Base-by-base conservation (phyloP, 257 asterid genomes). In the Jacaranda copaia region DNA sequence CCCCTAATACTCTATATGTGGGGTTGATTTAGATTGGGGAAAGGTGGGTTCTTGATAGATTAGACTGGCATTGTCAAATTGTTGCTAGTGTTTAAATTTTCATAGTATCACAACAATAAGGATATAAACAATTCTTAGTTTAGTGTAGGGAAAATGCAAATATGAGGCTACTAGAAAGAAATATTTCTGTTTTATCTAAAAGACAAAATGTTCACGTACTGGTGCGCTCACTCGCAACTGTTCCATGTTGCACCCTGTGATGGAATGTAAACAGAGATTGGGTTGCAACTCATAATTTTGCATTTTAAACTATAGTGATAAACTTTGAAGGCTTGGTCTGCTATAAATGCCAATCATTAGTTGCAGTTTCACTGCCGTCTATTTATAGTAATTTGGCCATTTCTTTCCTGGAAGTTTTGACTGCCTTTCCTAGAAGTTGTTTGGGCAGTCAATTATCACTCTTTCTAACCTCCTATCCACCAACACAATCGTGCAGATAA, bases 401-500 rank as follows among this genome's bases (percentile, higher is more conserved):
- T 19, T 62, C 53, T 64, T 67, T 59, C 32, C 32, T 25, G 2
- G 32, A 25, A 25, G 32, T 25, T 25, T 10, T 25, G 46, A 25
- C 2, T 25, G 32, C 32, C 2, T 25, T 25, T 25, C 32, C 8
- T 69, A 10, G 68, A 55, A 56, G 18, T 56, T 40, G 40, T 70
- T 32, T 45, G 72, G 51, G 70, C 32, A 73, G 68, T 43, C 53
- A 56, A 38, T 49, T 73, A 65, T 55, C 65, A 32, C 69, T 55
- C 20, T 35, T 42, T 60, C 68, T 25, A 25, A 25, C 1, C 32
- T 25, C 2, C 51, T 40, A 40, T 57, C 5, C 61, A 77, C 69
- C 75, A 1, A 39, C 61, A 70, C 38, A 73, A 75, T 75, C 67
- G 60, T 75, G 79, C 82, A 83, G 87, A 83, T 76, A 16, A 20